Conservation (phyloP, 306 rosid genomes). For the Quillaja saponaria region DNA sequence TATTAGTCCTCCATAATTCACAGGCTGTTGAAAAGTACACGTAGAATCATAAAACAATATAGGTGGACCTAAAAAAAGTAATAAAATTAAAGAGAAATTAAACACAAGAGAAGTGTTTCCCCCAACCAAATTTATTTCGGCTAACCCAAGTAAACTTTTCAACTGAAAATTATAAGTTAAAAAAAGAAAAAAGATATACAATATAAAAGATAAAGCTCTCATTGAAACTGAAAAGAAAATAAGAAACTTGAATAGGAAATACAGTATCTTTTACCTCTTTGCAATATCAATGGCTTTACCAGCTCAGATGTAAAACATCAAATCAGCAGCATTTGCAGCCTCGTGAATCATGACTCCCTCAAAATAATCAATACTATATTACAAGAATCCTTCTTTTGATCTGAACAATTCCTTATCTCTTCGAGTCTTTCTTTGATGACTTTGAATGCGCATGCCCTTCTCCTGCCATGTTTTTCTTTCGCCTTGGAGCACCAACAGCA, state of each 20-base stretch:
- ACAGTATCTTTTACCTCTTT: constrained; percentile 56
- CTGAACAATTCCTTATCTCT: constrained; percentile 36
- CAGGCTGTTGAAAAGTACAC: no score
- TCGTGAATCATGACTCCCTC: constrained; percentile 45
- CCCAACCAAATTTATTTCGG: constrained; percentile 50
- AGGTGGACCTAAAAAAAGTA: no score
- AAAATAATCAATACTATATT: constrained; percentile 46
- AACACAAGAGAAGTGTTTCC: constrained; percentile 22
- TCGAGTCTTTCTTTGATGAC: constrained; percentile 54
- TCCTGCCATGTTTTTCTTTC: constrained; percentile 72
- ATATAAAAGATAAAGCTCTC: constrained; percentile 50
- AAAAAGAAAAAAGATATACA: constrained; percentile 59
- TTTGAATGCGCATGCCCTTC: constrained; percentile 58
- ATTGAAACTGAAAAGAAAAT: constrained; percentile 40
- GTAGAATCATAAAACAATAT: no score
- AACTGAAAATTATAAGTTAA: constrained; percentile 11
- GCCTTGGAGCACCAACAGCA: constrained; percentile 61
- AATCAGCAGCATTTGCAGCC: constrained; percentile 55
- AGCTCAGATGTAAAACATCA: constrained; percentile 32
- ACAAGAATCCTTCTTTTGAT: constrained; percentile 34
- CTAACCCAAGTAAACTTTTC: constrained; percentile 44
- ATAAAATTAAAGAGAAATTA: constrained; percentile 1
- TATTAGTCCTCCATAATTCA: no score
- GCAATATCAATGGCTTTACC: constrained; percentile 50
- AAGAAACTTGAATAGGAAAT: constrained; percentile 51